A percentile compares a stretch with the other conserved stretches of the same genome.
These are phyloP conservation scores for Naganishia albida DNA, from an alignment of 1,284 basidiomycete species.

Conservation along the genomic window DNA sequence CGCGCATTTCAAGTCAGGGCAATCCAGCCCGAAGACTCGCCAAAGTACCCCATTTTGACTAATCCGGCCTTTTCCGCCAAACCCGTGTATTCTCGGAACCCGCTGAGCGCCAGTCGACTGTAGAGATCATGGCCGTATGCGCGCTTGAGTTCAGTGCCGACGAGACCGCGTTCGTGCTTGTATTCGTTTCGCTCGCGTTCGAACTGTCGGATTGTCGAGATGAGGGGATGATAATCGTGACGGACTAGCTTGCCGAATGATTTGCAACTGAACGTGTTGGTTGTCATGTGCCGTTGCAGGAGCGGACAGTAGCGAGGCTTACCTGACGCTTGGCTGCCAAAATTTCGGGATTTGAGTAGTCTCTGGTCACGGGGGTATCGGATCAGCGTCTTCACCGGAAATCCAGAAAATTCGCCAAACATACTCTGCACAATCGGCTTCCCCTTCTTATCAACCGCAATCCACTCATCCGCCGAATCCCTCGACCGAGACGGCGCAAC, in stretches of 20 bases:
- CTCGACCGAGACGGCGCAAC: neutral
- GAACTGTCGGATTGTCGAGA: slow-evolving; percentile 12
- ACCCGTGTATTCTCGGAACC: slow-evolving; percentile 14
- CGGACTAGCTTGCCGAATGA: slow-evolving; percentile 11
- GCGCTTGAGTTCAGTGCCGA: slow-evolving; percentile 25
- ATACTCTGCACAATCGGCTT: slow-evolving; percentile 20
- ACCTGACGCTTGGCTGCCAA: slow-evolving; percentile 20
- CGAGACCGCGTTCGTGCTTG: slow-evolving; percentile 24
- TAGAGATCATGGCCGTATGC: slow-evolving; percentile 21
- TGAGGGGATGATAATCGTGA: slow-evolving; percentile 11
- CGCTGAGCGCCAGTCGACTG: slow-evolving; percentile 7
- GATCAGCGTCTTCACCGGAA: neutral
- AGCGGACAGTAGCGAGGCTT: neutral
- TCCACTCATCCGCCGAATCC: slow-evolving; percentile 10
- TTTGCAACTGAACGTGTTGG: neutral
- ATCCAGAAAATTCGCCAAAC: neutral
- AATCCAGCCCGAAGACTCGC: slow-evolving; percentile 14
- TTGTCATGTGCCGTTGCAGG: neutral
- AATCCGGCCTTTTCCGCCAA: slow-evolving; percentile 8
- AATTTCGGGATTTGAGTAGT: neutral
- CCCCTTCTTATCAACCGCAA: slow-evolving; percentile 22
- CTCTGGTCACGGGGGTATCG: neutral
- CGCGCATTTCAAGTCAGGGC: slow-evolving; percentile 2
- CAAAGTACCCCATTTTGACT: slow-evolving; percentile 15
- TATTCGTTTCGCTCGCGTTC: neutral